phyloP scores from a whole-genome alignment of 108 stramenopile species.

The Cylindrotheca closterium region DNA sequence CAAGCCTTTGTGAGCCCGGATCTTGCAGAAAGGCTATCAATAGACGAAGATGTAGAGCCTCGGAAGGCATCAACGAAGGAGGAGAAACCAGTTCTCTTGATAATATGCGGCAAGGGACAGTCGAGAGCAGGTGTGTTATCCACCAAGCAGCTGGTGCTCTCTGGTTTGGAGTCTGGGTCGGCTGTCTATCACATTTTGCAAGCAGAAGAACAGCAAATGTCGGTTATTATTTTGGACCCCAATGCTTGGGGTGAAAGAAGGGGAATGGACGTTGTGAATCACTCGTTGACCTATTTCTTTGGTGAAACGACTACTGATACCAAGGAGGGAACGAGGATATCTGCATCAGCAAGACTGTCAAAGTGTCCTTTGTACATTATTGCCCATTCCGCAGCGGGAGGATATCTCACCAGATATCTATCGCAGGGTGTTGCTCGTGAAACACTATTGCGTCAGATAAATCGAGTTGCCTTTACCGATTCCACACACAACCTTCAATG shows the following conservation, averaged over 20 bases:
- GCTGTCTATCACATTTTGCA: constrained; percentile 37
- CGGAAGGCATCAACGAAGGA: background rate
- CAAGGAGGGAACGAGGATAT: constrained; percentile 5
- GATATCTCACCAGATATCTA: constrained; percentile 50
- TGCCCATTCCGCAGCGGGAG: constrained; percentile 52
- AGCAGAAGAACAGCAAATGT: constrained; percentile 37
- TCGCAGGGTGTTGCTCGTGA: constrained; percentile 12
- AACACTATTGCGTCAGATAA: constrained; percentile 20
- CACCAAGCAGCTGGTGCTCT: constrained; percentile 40
- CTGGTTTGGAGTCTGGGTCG: constrained; percentile 46
- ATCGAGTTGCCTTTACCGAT: constrained; percentile 55
- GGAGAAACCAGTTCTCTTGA: constrained; percentile 17
- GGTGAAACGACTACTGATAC: background rate
- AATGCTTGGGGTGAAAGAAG: constrained; percentile 49
- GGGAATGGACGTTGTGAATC: constrained; percentile 36
- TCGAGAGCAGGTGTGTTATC: constrained; percentile 49
- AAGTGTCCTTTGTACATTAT: constrained; percentile 37
- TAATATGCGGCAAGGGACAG: constrained; percentile 52
- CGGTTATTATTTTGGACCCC: constrained; percentile 49
- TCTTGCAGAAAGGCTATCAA: constrained; percentile 1
- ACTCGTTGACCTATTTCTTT: constrained; percentile 9
- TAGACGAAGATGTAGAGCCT: background rate
- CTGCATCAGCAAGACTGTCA: background rate
- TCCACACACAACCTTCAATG: constrained; percentile 65
- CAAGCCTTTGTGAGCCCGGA: constrained; percentile 10